phyloP scores from a whole-genome alignment of 208 protist species.

The Acanthamoeba rhysodes region DNA sequence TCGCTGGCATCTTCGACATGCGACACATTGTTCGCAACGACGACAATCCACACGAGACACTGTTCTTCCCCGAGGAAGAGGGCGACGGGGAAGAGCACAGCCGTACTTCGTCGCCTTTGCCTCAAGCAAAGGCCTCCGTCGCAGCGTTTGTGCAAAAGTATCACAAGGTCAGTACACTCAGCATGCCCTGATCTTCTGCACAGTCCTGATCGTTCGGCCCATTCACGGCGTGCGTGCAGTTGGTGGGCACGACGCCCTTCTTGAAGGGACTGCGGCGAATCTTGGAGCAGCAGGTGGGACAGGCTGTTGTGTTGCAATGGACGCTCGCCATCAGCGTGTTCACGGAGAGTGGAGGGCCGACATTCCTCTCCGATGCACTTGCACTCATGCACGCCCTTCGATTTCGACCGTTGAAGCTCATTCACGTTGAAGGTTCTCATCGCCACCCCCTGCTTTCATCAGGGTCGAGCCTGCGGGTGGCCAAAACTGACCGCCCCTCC shows the following conservation, averaged over 20 bases:
- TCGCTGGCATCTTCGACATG: background rate
- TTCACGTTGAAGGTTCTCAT: background rate
- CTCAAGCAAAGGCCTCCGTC: background rate
- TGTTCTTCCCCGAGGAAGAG: background rate
- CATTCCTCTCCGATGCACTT: background rate
- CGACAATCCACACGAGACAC: background rate
- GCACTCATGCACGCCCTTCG: background rate
- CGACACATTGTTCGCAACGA: background rate
- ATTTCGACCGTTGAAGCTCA: conserved; percentile 7
- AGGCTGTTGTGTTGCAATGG: background rate
- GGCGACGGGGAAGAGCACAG: background rate
- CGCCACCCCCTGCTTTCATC: background rate
- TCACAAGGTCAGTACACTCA: background rate
- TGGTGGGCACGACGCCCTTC: conserved; percentile 9
- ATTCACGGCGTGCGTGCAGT: background rate
- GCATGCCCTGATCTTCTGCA: too few species aligned
- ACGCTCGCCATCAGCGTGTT: conserved; percentile 19
- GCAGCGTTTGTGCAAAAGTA: conserved; percentile 18
- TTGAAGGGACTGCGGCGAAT: background rate
- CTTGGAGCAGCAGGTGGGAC: conserved; percentile 7
- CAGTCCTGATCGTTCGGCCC: background rate
- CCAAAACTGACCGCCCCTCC: background rate
- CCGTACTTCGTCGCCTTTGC: background rate
- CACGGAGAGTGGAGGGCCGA: background rate
- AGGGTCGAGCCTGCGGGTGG: too few species aligned